A percentile compares a stretch with the other conserved stretches of the same genome.
Evolutionary conservation across 305 asterid species (phyloP).

Genomic region (Fraxinus angustifolia): DNA sequence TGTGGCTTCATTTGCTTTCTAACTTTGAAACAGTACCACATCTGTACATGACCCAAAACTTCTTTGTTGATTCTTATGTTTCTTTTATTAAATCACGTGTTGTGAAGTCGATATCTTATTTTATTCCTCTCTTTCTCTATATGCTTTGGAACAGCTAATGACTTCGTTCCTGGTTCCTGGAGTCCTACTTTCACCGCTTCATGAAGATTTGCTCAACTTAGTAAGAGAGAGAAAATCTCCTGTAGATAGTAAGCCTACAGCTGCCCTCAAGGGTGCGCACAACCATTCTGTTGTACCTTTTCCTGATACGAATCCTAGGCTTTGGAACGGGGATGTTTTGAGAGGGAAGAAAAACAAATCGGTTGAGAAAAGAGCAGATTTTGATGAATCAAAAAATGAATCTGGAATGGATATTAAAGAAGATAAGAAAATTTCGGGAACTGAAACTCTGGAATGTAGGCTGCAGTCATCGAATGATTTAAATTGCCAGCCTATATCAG

Average conservation of each 20-base stretch:
- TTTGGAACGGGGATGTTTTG: slow-evolving; percentile 32
- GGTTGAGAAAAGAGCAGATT: slow-evolving; percentile 31
- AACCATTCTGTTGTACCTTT: slow-evolving; percentile 32
- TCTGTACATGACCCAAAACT: slow-evolving; percentile 3
- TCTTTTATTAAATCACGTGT: slow-evolving; percentile 25
- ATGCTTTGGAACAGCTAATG: slow-evolving; percentile 55
- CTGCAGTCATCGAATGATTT: slow-evolving; percentile 29
- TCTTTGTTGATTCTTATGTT: neutral
- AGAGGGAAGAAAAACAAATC: slow-evolving; percentile 35
- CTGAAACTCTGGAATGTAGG: slow-evolving; percentile 35
- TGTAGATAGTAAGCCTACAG: slow-evolving; percentile 27
- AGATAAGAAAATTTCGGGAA: slow-evolving; percentile 34
- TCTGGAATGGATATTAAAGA: slow-evolving; percentile 32
- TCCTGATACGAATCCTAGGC: slow-evolving; percentile 30
- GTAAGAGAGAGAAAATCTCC: slow-evolving; percentile 34
- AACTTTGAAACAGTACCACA: neutral
- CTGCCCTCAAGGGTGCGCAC: slow-evolving; percentile 33
- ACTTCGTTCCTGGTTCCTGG: slow-evolving; percentile 46
- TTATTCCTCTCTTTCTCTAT: slow-evolving; percentile 12
- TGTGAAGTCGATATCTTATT: slow-evolving; percentile 14
- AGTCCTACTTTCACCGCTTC: slow-evolving; percentile 74
- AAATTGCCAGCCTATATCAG: slow-evolving; percentile 25
- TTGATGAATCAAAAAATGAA: slow-evolving; percentile 36
- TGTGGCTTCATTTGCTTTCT: neutral
- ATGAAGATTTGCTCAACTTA: slow-evolving; percentile 51